Base-by-base conservation (phyloP, 495 filamentous ascomycete species). In the Podospora pseudoanserina region DNA sequence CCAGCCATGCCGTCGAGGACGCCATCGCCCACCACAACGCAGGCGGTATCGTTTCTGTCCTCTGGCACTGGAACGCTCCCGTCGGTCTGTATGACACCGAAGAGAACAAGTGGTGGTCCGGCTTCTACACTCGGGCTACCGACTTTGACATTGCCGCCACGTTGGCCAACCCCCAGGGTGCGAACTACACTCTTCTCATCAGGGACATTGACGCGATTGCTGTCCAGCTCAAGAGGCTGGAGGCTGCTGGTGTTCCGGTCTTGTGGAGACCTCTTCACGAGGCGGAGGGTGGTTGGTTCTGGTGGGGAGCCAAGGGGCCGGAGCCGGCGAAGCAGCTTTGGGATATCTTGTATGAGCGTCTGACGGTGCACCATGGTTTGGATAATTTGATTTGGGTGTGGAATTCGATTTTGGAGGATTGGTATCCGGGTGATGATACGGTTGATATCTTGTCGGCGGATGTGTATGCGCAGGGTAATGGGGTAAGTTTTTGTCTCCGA, bases 201-300 rank as follows among this genome's bases (percentile, higher is more conserved):
- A 72, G 80, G 13, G 82, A 84, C 34, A 83, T 85, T 55, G 82
- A 85, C 49, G 81, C 81, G 7, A 83, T 84, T 27, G 82, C 82
- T 9, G 76, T 79, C 1, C 77, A 84, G 71, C 73, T 84, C 28
- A 77, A 79, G 72, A 57, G 79, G 3, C 66, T 84, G 18, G 73
- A 80, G 56, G 63, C 54, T 1, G 82, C 80, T 0, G 74, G 75
- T 13, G 71, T 84, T 15, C 80, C 82, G 16, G 71, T 84, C 7
- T 75, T 84, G 5, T 84, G 72, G 68, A 71, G 82, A 0, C 82
- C 82, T 2, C 74, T 84, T 1, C 82, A 84, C 73, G 82, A 84
- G 64, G 82, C 82, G 16, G 82, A 84, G 61, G 82, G 82, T 3
- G 77, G 63, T 1, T 85, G 82, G 82, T 85, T 84, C 75, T 85